phyloP scores from a whole-genome alignment of 1,139 yeast species.

The Yamadazyma blattariae region DNA sequence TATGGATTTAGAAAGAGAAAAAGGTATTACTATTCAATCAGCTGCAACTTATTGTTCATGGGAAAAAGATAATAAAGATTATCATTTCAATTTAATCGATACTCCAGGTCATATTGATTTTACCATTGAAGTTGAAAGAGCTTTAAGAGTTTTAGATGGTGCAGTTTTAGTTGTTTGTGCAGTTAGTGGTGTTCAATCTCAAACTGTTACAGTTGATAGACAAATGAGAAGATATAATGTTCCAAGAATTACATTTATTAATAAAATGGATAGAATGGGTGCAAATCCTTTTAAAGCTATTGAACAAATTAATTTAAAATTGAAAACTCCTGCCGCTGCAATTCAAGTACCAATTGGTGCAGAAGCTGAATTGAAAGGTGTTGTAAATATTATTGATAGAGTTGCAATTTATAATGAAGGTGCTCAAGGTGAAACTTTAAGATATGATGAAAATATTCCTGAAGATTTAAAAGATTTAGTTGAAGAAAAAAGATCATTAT shows the following conservation, averaged over 20 bases:
- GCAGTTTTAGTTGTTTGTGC: constrained; percentile 98
- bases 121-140: constrained; percentile 98
- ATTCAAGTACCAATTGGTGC: constrained; percentile 96
- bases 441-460: constrained; percentile 64
- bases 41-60: constrained; percentile 99
- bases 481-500: constrained; percentile 75
- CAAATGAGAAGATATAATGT: constrained; percentile 98
- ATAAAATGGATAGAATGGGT: constrained; percentile 99
- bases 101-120: constrained; percentile 99
- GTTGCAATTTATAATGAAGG: constrained; percentile 91
- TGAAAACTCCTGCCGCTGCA: constrained; percentile 95
- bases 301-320: constrained; percentile 81
- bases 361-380: constrained; percentile 81
- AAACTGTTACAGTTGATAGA: constrained; percentile 96
- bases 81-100: constrained; percentile 91
- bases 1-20: constrained; percentile 89
- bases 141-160: constrained; percentile 93
- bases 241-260: constrained; percentile 92
- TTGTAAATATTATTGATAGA: constrained; percentile 84
- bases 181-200: constrained; percentile 96
- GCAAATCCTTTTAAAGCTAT: constrained; percentile 92
- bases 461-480: constrained; percentile 70
- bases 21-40: constrained; percentile 97
- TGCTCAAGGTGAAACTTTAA: constrained; percentile 77
- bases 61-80: constrained; percentile 68